phyloP scores from a whole-genome alignment of 768 basidiomycete genomes.

The Russula virescens region DNA sequence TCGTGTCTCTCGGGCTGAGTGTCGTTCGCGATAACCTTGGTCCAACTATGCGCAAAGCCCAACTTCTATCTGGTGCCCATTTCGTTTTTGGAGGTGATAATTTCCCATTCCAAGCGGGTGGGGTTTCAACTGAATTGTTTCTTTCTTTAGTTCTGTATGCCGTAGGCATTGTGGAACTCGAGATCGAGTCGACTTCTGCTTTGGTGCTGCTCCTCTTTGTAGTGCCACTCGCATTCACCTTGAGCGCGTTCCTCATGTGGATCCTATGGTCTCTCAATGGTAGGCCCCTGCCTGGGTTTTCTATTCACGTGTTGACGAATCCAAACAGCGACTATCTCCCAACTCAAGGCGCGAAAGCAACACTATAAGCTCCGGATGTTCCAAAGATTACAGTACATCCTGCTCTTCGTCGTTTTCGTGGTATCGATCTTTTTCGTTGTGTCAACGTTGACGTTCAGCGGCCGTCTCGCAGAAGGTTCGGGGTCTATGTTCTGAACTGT shows the following conservation, averaged over 20 bases:
- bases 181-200: slow-evolving; percentile 85
- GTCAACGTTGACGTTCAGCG: slow-evolving; percentile 86
- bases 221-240: slow-evolving; percentile 88
- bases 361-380: slow-evolving; percentile 88
- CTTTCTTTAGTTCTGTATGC: slow-evolving; percentile 70
- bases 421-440: slow-evolving; percentile 90
- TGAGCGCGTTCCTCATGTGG: slow-evolving; percentile 96
- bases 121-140: neutral
- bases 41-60: slow-evolving; percentile 75
- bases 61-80: slow-evolving; percentile 75
- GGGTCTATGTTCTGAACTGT: neutral
- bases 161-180: slow-evolving; percentile 89
- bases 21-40: slow-evolving; percentile 90
- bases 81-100: slow-evolving; percentile 88
- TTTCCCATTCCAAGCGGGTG: neutral
- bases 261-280: slow-evolving; percentile 88
- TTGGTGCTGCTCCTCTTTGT: slow-evolving; percentile 83
- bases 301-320: neutral
- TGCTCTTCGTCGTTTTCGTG: slow-evolving; percentile 73
- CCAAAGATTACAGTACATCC: slow-evolving; percentile 75
- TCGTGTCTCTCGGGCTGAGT: slow-evolving; percentile 87
- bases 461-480: slow-evolving; percentile 82
- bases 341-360: slow-evolving; percentile 82
- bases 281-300: slow-evolving; percentile 28
- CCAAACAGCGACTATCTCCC: slow-evolving; percentile 74